Base-by-base conservation (phyloP, 805 yeast species). In the Teunomyces atbi region DNA sequence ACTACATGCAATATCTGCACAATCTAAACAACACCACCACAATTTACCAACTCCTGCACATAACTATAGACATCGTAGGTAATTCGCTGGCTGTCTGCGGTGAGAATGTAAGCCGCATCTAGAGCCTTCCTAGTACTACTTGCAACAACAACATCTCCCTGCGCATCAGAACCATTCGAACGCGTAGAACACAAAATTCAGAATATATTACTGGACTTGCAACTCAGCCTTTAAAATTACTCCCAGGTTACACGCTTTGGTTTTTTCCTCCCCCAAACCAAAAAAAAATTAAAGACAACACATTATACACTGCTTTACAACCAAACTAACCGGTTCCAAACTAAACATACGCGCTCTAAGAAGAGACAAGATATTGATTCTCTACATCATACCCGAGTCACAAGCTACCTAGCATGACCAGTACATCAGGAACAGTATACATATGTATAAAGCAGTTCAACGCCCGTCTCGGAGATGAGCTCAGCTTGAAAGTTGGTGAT, bases 391-490 rank as follows among this genome's bases (percentile, higher is more conserved):
- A n/a, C n/a, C 30, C 41, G n/a, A 10, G 18, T 11, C 42, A 21
- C 8, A n/a, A 32, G 10, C n/a, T 28, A 19, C 38, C 10, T 8
- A 45, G 15, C 8, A 47, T 43, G 45, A 15, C 52, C 10, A 47
- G 55, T 29, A 40, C 56, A 34, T 46, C 49, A 13, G 62, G 63
- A n/a, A 49, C 70, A 5, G 56, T 68, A 8, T 79, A 67, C 50
- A 61, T 72, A 34, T 95, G 90, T 46, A 83, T 90, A 51, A 96
- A 91, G 65, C 95, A 86, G 64, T 94, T 94, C 66, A 76, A 76
- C 40, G 89, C 95, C 39, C 78, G 98, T 43, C 73, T 91, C 51
- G 96, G 89, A 20, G 99, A 94, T 66, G 99, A 94, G 66, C 73
- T 94, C 33, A 81, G 83, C 40, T 74, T 94, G 55, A 77, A 74